Evolutionary conservation across 495 filamentous ascomycete species (phyloP).

Genomic region (Penicillium subrubescens): DNA sequence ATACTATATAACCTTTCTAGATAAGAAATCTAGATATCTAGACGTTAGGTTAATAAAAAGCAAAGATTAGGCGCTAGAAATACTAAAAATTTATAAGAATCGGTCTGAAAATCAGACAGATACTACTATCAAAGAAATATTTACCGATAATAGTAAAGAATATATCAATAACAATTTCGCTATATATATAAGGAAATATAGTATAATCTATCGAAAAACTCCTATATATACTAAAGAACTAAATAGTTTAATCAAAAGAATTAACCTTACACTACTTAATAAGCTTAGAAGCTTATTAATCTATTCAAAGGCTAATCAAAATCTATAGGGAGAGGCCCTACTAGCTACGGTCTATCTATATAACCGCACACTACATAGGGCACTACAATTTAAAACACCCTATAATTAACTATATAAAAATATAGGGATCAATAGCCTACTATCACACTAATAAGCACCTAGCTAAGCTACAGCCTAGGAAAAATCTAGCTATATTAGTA

Average conservation of each 20-base stretch:
- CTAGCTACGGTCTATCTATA: neutral
- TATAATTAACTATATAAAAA: neutral
- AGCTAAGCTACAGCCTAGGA: neutral
- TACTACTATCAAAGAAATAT: neutral
- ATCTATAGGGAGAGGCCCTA: neutral
- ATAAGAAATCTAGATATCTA: conserved; percentile 1
- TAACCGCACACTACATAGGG: neutral
- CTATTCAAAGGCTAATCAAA: neutral
- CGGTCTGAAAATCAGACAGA: neutral
- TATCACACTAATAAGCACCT: neutral
- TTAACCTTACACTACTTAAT: neutral
- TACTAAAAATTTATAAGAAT: neutral
- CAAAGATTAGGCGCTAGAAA: neutral
- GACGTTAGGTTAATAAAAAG: neutral
- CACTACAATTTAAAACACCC: neutral
- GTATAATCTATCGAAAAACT: neutral
- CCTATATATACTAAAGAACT: neutral
- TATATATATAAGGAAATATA: neutral
- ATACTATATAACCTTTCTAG: neutral
- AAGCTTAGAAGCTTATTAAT: neutral
- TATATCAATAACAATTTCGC: neutral
- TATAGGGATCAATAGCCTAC: neutral
- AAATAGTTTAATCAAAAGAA: neutral
- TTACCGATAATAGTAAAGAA: neutral
- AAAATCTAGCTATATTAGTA: neutral